A percentile compares a stretch with the other conserved stretches of the same genome.
phyloP scores from a whole-genome alignment of 208 protist genomes.

The Pavlovales sp. region DNA sequence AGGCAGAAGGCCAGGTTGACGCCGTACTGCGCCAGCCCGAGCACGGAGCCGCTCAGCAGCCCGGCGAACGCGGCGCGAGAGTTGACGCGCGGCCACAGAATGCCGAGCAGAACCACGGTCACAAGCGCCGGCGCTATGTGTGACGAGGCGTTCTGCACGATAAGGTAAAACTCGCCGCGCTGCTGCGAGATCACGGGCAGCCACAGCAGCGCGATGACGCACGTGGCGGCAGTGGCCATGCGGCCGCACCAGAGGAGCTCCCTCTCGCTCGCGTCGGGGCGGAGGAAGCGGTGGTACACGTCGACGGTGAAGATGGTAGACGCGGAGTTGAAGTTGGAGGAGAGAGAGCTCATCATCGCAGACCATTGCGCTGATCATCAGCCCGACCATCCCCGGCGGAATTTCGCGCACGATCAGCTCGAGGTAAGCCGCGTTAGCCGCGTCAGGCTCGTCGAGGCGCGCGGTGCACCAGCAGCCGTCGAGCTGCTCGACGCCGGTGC shows the following conservation, averaged over 20 bases:
- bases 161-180: neutral
- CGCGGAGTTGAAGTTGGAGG: conserved; percentile 31
- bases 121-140: neutral
- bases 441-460: neutral
- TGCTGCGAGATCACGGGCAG: conserved; percentile 20
- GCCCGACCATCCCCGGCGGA: neutral
- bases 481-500: neutral
- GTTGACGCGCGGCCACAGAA: neutral
- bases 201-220: conserved; percentile 12
- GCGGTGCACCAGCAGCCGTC: neutral
- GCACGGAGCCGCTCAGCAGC: neutral
- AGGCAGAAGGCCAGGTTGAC: neutral
- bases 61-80: neutral
- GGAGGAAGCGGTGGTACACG: conserved; percentile 12
- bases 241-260: conserved; percentile 25
- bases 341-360: conserved; percentile 39
- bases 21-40: neutral
- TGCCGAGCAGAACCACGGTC: neutral
- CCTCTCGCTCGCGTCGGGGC: neutral
- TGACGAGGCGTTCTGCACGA: neutral
- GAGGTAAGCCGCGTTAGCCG: neutral
- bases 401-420: neutral
- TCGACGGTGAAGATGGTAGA: conserved; percentile 32
- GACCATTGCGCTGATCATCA: neutral
- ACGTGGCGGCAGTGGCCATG: neutral